Percentiles rank a stretch among this genome's conserved stretches.
Evolutionary conservation across 2,329 filamentous ascomycete species (phyloP).

Genomic region (Teratosphaeria pseudoeucalypti): DNA sequence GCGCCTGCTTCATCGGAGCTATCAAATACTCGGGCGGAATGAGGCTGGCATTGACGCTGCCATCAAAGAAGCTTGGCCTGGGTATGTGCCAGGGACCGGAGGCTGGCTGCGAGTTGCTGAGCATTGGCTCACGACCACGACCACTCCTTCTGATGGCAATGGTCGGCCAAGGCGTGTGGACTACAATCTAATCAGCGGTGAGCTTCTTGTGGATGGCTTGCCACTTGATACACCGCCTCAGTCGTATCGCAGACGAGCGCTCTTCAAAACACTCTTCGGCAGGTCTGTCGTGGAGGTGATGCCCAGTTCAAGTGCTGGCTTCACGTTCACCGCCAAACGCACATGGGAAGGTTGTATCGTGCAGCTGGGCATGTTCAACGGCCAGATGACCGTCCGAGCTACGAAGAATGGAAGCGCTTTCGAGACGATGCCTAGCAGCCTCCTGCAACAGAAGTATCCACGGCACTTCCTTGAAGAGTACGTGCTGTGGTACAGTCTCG

Average conservation of each 20-base stretch:
- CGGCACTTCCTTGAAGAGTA: constrained; percentile 40
- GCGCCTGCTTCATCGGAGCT: constrained; percentile 12
- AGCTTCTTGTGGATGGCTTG: constrained; percentile 40
- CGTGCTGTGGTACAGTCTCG: constrained; percentile 50
- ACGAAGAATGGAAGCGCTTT: constrained; percentile 2
- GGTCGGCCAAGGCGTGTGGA: constrained; percentile 29
- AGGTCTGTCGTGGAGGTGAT: constrained; percentile 40
- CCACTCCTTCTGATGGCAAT: constrained; percentile 14
- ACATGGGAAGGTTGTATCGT: constrained; percentile 33
- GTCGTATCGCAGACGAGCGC: constrained; percentile 35
- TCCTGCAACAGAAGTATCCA: constrained; percentile 41
- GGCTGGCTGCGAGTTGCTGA: constrained; percentile 10
- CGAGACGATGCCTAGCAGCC: constrained; percentile 16
- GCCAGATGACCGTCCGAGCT: constrained; percentile 29
- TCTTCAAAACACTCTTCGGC: constrained; percentile 45
- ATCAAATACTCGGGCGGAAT: constrained; percentile 3
- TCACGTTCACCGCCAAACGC: constrained; percentile 41
- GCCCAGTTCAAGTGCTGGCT: constrained; percentile 43
- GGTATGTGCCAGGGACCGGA: constrained; percentile 12
- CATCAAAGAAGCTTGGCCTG: constrained; percentile 33
- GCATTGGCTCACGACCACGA: constrained; percentile 19
- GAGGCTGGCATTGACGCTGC: constrained; percentile 9
- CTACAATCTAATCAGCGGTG: constrained; percentile 38
- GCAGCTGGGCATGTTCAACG: constrained; percentile 44
- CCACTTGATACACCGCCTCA: constrained; percentile 44